A percentile compares a stretch with the other conserved stretches of the same genome.
phyloP scores from a whole-genome alignment of 176 grass and related monocot species.

The sorghum (Sorghum bicolor) region Sorghum_bicolor_NCBIv3 NC_012870.2:21881001-21881500 shows the following conservation, averaged over 20 bases:
- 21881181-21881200: slow-evolving; percentile 26
- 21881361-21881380: neutral
- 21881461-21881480: too few species aligned
- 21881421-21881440: too few species aligned
- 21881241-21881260: slow-evolving; percentile 42
- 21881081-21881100: slow-evolving; percentile 72
- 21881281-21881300: slow-evolving; percentile 35
- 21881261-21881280: slow-evolving; percentile 37
- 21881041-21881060: neutral
- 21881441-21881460: too few species aligned
- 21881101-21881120: slow-evolving; percentile 70
- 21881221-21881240: slow-evolving; percentile 14
- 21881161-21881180: slow-evolving; percentile 74
- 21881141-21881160: slow-evolving; percentile 64
- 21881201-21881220: neutral
- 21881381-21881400: neutral
- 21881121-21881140: slow-evolving; percentile 76
- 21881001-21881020: slow-evolving; percentile 20
- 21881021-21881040: slow-evolving; percentile 16
- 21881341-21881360: slow-evolving; percentile 44
- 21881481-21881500: too few species aligned
- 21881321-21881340: neutral
- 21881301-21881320: slow-evolving; percentile 23
- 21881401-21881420: too few species aligned
- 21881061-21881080: slow-evolving; percentile 67